These are phyloP conservation scores for Hypomontagnella monticulosa DNA, from an alignment of 495 filamentous ascomycete species.

Conservation along the genomic window DNA sequence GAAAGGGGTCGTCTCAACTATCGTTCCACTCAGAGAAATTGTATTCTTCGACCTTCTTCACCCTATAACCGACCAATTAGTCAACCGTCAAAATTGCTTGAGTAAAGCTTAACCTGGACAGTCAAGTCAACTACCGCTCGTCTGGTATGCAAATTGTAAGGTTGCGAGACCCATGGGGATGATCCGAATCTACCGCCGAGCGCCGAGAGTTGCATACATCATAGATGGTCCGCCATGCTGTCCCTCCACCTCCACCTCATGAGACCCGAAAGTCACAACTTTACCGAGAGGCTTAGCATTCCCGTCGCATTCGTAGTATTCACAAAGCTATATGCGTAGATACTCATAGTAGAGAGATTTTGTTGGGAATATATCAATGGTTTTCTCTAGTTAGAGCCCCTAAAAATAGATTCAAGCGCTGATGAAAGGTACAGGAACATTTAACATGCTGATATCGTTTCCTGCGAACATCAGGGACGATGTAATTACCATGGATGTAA, in stretches of 20 bases:
- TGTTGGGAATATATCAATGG: too few species aligned
- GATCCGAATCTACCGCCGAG: neutral
- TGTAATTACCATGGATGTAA: neutral
- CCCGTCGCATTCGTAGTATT: too few species aligned
- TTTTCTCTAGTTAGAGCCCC: too few species aligned
- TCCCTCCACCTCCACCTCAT: neutral
- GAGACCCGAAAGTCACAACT: neutral
- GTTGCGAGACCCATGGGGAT: slow-evolving; percentile 11
- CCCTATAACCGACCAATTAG: neutral
- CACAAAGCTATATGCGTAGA: too few species aligned
- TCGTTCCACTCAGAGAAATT: too few species aligned
- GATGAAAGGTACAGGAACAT: too few species aligned
- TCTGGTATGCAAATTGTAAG: neutral
- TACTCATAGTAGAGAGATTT: neutral
- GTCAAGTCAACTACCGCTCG: neutral
- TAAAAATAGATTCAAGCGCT: too few species aligned
- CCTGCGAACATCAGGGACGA: too few species aligned
- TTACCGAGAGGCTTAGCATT: neutral
- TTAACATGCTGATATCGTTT: too few species aligned
- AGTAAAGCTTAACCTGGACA: slow-evolving; percentile 10
- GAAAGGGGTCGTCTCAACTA: too few species aligned
- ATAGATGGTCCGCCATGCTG: neutral
- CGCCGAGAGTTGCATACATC: slow-evolving; percentile 27
- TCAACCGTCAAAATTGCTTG: slow-evolving; percentile 4
- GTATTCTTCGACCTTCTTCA: slow-evolving; percentile 12